Percentiles rank a stretch among this genome's conserved stretches.
phyloP scores from a whole-genome alignment of 192 early-diverging fungal genomes.

The Physocladia obscura region DNA sequence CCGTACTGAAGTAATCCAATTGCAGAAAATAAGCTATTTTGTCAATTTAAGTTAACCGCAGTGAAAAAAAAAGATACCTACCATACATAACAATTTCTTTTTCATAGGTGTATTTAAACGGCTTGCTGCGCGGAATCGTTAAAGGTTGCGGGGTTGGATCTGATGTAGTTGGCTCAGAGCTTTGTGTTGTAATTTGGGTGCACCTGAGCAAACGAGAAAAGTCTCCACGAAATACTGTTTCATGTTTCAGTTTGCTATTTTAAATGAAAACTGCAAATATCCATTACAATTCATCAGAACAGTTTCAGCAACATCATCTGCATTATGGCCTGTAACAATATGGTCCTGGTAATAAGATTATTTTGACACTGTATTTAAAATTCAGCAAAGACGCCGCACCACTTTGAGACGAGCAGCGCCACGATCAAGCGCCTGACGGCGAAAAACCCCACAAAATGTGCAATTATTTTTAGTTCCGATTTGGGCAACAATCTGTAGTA shows the following conservation, averaged over 20 bases:
- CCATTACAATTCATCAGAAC: slow-evolving; percentile 94
- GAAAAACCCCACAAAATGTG: slow-evolving; percentile 98
- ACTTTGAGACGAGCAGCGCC: slow-evolving; percentile 87
- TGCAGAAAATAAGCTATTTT: slow-evolving; percentile 96
- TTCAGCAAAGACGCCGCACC: too few species aligned
- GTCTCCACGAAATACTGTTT: slow-evolving; percentile 87
- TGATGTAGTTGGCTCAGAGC: slow-evolving; percentile 51
- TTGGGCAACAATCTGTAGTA: slow-evolving; percentile 75
- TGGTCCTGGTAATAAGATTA: too few species aligned
- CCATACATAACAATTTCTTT: slow-evolving; percentile 99
- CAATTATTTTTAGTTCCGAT: slow-evolving; percentile 98
- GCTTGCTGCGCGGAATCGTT: slow-evolving; percentile 85
- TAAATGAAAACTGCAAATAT: neutral
- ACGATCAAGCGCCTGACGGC: slow-evolving; percentile 93
- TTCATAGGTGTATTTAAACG: slow-evolving; percentile 98
- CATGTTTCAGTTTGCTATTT: neutral
- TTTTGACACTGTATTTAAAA: too few species aligned
- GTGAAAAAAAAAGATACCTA: too few species aligned
- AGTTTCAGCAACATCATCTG: slow-evolving; percentile 98
- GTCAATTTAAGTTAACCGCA: too few species aligned
- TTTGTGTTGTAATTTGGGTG: slow-evolving; percentile 84
- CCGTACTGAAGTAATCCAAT: slow-evolving; percentile 97
- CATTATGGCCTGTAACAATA: slow-evolving; percentile 98
- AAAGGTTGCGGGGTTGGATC: slow-evolving; percentile 36
- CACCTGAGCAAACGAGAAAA: slow-evolving; percentile 86